These are phyloP conservation scores for Lavandula angustifolia DNA, from an alignment of 257 asterid genomes.

Conservation along the genomic window DNA sequence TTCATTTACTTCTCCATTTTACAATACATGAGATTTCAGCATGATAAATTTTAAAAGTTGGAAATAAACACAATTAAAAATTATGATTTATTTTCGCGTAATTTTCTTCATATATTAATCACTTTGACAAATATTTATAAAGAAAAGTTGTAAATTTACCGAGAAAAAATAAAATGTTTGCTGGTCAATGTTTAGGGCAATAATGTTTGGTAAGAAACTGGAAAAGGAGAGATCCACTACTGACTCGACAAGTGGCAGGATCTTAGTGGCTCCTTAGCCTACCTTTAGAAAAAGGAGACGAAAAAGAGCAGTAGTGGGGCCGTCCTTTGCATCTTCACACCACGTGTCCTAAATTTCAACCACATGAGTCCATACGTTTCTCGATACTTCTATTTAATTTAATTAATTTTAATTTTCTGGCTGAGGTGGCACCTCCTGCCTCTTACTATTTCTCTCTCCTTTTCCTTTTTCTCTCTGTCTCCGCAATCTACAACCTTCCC, in stretches of 20 bases:
- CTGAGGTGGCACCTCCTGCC: conserved; percentile 46
- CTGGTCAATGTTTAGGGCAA: conserved; percentile 2
- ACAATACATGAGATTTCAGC: no score
- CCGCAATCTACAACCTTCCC: conserved; percentile 13
- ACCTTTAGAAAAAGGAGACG: not conserved
- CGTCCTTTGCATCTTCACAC: conserved; percentile 28
- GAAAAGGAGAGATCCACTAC: conserved; percentile 25
- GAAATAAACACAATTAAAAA: no score
- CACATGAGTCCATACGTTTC: conserved; percentile 56
- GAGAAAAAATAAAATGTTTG: no score
- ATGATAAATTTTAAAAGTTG: no score
- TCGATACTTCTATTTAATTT: conserved; percentile 40
- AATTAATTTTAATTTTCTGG: conserved; percentile 28
- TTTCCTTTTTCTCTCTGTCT: conserved; percentile 3
- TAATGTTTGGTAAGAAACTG: not conserved
- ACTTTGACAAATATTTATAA: no score
- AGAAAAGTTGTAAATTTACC: not conserved
- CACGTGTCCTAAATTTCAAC: conserved; percentile 67
- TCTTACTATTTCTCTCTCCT: conserved; percentile 6
- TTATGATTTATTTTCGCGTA: no score
- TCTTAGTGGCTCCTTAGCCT: not conserved
- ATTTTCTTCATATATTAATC: no score
- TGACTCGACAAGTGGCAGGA: conserved; percentile 13
- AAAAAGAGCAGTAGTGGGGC: conserved; percentile 33
- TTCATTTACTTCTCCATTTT: no score